These are phyloP conservation scores for Durusdinium trenchii DNA, from an alignment of 73 alveolate genomes.

Conservation along the genomic window DNA sequence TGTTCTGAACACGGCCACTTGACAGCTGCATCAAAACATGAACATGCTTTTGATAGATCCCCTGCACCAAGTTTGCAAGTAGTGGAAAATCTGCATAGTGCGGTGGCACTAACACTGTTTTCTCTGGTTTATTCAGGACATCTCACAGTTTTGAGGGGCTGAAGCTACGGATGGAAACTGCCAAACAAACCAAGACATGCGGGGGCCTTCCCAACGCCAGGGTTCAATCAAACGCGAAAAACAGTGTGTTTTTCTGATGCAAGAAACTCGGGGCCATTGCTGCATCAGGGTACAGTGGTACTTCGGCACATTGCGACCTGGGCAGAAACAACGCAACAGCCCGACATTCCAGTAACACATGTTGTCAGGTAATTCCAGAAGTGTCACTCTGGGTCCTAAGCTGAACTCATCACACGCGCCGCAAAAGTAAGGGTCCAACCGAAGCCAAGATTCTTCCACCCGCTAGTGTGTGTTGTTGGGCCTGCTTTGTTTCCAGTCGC, in stretches of 20 bases:
- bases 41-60: not conserved
- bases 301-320: not conserved
- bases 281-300: not conserved
- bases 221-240: too few relatives aligned
- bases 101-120: too few relatives aligned
- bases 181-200: not conserved
- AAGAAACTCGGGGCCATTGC: not conserved
- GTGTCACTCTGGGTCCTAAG: not conserved
- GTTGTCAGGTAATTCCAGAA: not conserved
- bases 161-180: not conserved
- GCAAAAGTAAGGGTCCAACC: slow-evolving; percentile 2
- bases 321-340: not conserved
- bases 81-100: too few relatives aligned
- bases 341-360: not conserved
- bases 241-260: not conserved
- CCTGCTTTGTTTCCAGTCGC: too few relatives aligned
- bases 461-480: not conserved
- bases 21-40: not conserved
- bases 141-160: too few relatives aligned
- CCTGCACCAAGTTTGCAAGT: too few relatives aligned
- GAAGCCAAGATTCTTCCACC: not conserved
- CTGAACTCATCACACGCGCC: not conserved
- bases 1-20: not conserved
- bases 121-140: too few relatives aligned
- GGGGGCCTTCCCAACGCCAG: too few relatives aligned